Base-by-base conservation (phyloP, 176 grass and related monocot genomes). In the Bothriochloa decipiens region DNA sequence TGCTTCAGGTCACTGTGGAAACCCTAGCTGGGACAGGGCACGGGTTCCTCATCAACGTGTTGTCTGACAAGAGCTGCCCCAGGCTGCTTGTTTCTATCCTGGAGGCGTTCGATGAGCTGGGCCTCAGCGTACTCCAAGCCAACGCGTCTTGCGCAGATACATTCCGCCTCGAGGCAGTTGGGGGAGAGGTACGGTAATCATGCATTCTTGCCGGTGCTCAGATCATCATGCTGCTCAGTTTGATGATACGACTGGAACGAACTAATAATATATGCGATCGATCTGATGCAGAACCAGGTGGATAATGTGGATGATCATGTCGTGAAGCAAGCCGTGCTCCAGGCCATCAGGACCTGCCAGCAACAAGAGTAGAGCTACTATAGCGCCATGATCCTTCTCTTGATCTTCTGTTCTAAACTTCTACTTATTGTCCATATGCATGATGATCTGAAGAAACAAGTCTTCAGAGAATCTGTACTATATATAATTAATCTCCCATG, bases 11-110 rank as follows among this genome's bases (percentile, higher is more conserved):
- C 29, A 94, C 49, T 37, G 96, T 99, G 53, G 91, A 99, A 89
- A 91, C 83, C 71, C 84, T 96, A 89, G 58, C 58, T 4, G 58
- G 50, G 6, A 5, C 49, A 52, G 49, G n/a, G 53, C 92, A 91
- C n/a, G 96, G 96, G 77, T 96, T 99, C 88, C 71, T 96, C 71
- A 83, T 99, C 88, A 92, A 92, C 80, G 89, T 99, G 65, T 90
- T 91, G 40, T 92, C 85, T 18, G 83, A 89, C 75, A 96, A 91
- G 88, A 96, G 84, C 57, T 87, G 84, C 70, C 93, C 96, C 13
- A 88, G 90, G 46, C 57, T 99, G 78, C 93, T 96, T 55, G 93
- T 90, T 75, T 81, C 89, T 29, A 78, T 99, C 62, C 86, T 99
- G 14, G 91, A 90, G 70, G 86, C 88, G 36, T 94, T 99, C 64